Conservation (phyloP, 176 grass and related monocot genomes). For the Juncus effusus region DNA sequence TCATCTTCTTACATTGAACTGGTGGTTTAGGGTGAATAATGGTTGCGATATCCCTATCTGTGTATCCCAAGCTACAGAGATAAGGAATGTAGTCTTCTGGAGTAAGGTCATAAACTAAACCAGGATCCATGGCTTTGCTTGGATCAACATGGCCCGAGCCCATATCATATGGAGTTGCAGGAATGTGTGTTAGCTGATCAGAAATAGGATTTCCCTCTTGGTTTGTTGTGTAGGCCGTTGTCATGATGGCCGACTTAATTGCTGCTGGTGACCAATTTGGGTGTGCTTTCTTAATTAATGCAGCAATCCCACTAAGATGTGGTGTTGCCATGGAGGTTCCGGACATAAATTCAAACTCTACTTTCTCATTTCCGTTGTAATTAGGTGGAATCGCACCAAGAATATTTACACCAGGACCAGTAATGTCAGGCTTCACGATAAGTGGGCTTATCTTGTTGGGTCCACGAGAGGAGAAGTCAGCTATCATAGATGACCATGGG, state of each 20-base stretch:
- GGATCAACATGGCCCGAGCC: conserved; percentile 62
- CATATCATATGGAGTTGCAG: conserved; percentile 35
- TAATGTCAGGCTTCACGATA: conserved; percentile 70
- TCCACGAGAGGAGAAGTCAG: conserved; percentile 66
- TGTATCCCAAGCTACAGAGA: conserved; percentile 69
- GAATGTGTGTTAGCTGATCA: conserved; percentile 24
- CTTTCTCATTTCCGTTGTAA: neutral
- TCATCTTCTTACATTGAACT: conserved; percentile 30
- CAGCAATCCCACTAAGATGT: conserved; percentile 51
- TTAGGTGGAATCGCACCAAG: conserved; percentile 42
- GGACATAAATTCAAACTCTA: conserved; percentile 51
- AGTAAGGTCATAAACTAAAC: conserved; percentile 64
- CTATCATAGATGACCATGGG: conserved; percentile 42
- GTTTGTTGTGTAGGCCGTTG: conserved; percentile 33
- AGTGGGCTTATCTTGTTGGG: conserved; percentile 38
- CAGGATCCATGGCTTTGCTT: conserved; percentile 49
- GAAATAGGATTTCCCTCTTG: conserved; percentile 40
- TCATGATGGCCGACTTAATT: conserved; percentile 82
- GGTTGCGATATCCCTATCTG: conserved; percentile 39
- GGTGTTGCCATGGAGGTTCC: conserved; percentile 75
- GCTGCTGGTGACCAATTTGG: conserved; percentile 62
- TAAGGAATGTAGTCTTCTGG: conserved; percentile 50
- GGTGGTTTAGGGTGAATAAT: conserved; percentile 42
- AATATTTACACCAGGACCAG: conserved; percentile 57
- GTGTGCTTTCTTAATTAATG: conserved; percentile 61